Base-by-base conservation (phyloP, 75 land plant species). In the Isoetes taiwanensis region DNA sequence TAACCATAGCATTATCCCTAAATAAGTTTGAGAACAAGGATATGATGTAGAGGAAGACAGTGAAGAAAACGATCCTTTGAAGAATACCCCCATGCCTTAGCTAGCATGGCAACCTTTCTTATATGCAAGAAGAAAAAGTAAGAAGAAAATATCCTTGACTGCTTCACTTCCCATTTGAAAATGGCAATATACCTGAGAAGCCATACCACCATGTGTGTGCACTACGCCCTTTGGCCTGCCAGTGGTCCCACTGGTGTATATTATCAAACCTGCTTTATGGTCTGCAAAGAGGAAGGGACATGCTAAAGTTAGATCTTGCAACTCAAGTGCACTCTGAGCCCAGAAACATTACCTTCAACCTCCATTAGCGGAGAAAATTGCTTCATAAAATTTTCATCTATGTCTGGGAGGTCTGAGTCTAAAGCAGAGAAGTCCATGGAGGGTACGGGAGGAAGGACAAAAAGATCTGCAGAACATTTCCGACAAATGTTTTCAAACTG, bases 161-260 rank as follows among this genome's bases (percentile, higher is more conserved):
- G n/a, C n/a, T n/a, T n/a, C n/a, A n/a, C n/a, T n/a, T n/a, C n/a
- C n/a, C n/a, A n/a, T n/a, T n/a, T n/a, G n/a, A n/a, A n/a, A n/a
- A n/a, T n/a, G n/a, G n/a, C n/a, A n/a, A n/a, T n/a, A n/a, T 62
- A 94, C 99, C 96, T 94, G 99, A 46, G 96, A 71, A 46, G 41
- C 52, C 3, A 94, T 76, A 62, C 96, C 65, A 55, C 68, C 59
- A 58, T 89, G 99, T 0, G 99, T 94, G 34, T 94, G 99, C 32
- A 94, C 99, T 63, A 82, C 99, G 54, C 99, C 99, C 69, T 94
- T 94, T 46, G 99, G 99, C 60, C 82, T 94, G 16, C 99, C 99
- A 28, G 99, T 94, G 20, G 99, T 94, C 27, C 99, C 99, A 80
- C 99, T 94, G 3, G 99, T 94, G 58, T 94, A 94, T 1, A 94